Percentiles rank a stretch among this genome's conserved stretches.
These are phyloP conservation scores for Kazachstania psychrophila DNA, from an alignment of 805 yeast genomes.

Conservation along the genomic window DNA sequence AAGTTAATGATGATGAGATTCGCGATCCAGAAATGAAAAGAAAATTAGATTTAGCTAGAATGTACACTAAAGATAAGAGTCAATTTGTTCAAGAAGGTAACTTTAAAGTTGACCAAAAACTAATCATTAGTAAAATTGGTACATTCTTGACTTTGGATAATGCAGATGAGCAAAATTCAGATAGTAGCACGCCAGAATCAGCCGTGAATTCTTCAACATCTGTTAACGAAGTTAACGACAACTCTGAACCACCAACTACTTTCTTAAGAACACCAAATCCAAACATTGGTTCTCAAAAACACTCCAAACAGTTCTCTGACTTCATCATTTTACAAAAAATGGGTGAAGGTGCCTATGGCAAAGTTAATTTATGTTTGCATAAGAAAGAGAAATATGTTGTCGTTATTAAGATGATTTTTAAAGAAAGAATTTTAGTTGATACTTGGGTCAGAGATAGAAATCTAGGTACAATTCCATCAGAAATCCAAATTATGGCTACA, in stretches of 20 bases:
- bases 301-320: constrained; percentile 64
- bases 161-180: neutral
- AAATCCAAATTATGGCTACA: constrained; percentile 86
- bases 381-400: constrained; percentile 55
- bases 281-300: constrained; percentile 54
- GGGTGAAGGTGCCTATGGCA: constrained; percentile 97
- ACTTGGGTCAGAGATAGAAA: constrained; percentile 93
- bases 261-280: constrained; percentile 18
- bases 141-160: constrained; percentile 3
- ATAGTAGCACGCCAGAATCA: neutral
- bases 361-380: constrained; percentile 72
- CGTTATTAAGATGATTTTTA: constrained; percentile 81
- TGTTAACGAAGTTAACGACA: neutral
- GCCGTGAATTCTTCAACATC: neutral
- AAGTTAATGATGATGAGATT: constrained; percentile 8
- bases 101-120: constrained; percentile 25
- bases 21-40: constrained; percentile 17
- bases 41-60: constrained; percentile 24
- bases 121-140: constrained; percentile 26
- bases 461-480: constrained; percentile 92
- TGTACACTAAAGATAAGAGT: constrained; percentile 26
- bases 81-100: constrained; percentile 29
- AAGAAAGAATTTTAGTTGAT: constrained; percentile 87
- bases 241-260: constrained; percentile 7
- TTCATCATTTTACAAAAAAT: constrained; percentile 63